Evolutionary conservation across 805 yeast genomes (phyloP).

Genomic region (Suhomyces kilbournensis): DNA sequence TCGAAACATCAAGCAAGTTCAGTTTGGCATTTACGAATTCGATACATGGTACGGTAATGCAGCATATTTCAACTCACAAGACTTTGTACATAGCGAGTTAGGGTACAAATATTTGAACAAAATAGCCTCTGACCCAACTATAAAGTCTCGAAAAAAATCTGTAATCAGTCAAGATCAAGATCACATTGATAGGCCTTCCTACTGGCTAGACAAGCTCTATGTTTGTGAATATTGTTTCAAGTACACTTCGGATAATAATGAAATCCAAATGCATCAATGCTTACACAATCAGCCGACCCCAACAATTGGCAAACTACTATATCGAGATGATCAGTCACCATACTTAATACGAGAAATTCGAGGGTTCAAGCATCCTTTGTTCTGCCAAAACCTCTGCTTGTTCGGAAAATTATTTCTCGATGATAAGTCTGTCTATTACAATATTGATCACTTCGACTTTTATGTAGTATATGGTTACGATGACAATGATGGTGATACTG

Average conservation of each 20-base stretch:
- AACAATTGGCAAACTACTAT: slow-evolving; percentile 65
- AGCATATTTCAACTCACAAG: slow-evolving; percentile 54
- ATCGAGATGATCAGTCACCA: slow-evolving; percentile 50
- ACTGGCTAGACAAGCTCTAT: slow-evolving; percentile 60
- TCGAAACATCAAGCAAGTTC: slow-evolving; percentile 64
- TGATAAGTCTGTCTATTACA: slow-evolving; percentile 82
- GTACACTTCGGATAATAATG: slow-evolving; percentile 52
- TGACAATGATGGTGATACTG: slow-evolving; percentile 4
- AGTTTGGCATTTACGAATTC: slow-evolving; percentile 64
- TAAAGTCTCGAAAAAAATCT: slow-evolving; percentile 1
- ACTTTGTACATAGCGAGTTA: slow-evolving; percentile 38
- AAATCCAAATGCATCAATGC: slow-evolving; percentile 57
- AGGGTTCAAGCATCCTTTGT: slow-evolving; percentile 62
- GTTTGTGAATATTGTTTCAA: slow-evolving; percentile 86
- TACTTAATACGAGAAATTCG: slow-evolving; percentile 59
- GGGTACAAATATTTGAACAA: slow-evolving; percentile 40
- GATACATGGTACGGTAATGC: slow-evolving; percentile 88
- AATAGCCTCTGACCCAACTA: slow-evolving; percentile 14
- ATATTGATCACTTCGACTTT: slow-evolving; percentile 75
- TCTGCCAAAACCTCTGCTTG: slow-evolving; percentile 78
- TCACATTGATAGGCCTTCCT: slow-evolving; percentile 8
- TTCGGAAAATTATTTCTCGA: slow-evolving; percentile 87
- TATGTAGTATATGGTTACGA: slow-evolving; percentile 63
- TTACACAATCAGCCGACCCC: slow-evolving; percentile 27
- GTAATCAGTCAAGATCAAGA: not conserved